phyloP scores from a whole-genome alignment of 1,139 yeast species.

The Protomyces lactucae-debilis region DNA sequence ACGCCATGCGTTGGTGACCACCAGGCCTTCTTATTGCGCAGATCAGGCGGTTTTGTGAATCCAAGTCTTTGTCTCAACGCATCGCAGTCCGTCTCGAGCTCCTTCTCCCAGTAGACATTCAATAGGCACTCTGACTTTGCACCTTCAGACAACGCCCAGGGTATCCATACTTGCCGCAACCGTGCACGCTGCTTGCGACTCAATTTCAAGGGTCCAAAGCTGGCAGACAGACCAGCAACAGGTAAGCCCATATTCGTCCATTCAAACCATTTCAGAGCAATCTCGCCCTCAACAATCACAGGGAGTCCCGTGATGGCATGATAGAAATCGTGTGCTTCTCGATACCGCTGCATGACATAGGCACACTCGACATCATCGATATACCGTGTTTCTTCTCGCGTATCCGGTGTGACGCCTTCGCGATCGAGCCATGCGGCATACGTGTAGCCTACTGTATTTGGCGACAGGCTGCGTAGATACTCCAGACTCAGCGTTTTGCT shows the following conservation, averaged over 20 bases:
- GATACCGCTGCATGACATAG: conserved; percentile 80
- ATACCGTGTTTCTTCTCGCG: conserved; percentile 73
- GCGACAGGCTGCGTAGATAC: conserved; percentile 56
- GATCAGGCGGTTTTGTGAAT: conserved; percentile 26
- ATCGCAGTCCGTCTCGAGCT: conserved; percentile 64
- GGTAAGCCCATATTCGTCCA: conserved; percentile 90
- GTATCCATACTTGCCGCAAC: conserved; percentile 59
- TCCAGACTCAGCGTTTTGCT: conserved; percentile 63
- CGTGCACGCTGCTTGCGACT: conserved; percentile 51
- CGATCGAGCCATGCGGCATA: conserved; percentile 77
- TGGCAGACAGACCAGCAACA: conserved; percentile 89
- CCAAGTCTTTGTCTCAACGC: conserved; percentile 51
- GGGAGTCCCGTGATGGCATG: conserved; percentile 91
- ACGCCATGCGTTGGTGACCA: conserved; percentile 21
- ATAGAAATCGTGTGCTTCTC: conserved; percentile 96
- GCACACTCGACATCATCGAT: conserved; percentile 90
- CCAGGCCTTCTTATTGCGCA: conserved; percentile 21
- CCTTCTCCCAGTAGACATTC: conserved; percentile 89
- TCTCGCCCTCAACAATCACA: conserved; percentile 89
- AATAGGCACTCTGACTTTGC: conserved; percentile 68
- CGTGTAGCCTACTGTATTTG: conserved; percentile 69
- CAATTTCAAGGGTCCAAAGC: conserved; percentile 77
- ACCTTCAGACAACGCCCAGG: conserved; percentile 84
- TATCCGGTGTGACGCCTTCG: conserved; percentile 91
- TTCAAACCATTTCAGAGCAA: conserved; percentile 76